Evolutionary conservation across 2,329 filamentous ascomycete genomes (phyloP), one percentile per base, ranked within the genome.

Genomic region (Alternaria sp.): DNA sequence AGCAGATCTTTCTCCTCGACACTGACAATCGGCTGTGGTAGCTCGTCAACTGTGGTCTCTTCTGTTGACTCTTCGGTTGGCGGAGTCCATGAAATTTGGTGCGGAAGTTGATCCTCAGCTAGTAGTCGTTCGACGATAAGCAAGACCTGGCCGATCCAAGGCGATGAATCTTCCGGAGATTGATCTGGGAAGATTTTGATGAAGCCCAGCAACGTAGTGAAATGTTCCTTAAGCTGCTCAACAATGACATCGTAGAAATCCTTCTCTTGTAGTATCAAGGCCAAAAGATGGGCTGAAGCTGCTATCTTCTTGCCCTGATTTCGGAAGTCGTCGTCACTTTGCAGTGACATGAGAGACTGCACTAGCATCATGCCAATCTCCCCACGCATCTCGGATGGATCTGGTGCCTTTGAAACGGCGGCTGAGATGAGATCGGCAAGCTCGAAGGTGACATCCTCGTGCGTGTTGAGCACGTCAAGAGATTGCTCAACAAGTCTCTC

Each of bases 71-170:
- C 83, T 41, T 74, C 76, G 55, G 77, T 83, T n/a, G 85, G 84
- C 22, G 82, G 77, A 48, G 78, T 90, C 92, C 92, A 97, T 63
- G 86, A 84, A 27, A 92, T 90, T 60, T 91, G 87, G 5, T 86
- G 83, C 3, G 94, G 93, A 66, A 94, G 89, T 70, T 92, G 90
- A 77, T 98, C 95, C 70, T 97, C 92, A 14, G 91, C 90, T n/a
- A 99, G 83, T 32, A 98, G 84, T 54, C 92, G 92, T 82, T 99
- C 95, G 50, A 98, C 85, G 51, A 99, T 91, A 16, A 98, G 85
- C 34, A 99, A 84, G 32, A 98, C 89, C 72, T 95, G 94, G 12
- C 93, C 92, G 65, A 98, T 90, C 93, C 94, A 99, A 2, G 93
- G 92, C 5, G 93, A 92, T n/a, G 93, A 83, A 60, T 95, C 91